Conservation (phyloP, 2,329 filamentous ascomycete genomes). For the Fusarium nematophilum region DNA sequence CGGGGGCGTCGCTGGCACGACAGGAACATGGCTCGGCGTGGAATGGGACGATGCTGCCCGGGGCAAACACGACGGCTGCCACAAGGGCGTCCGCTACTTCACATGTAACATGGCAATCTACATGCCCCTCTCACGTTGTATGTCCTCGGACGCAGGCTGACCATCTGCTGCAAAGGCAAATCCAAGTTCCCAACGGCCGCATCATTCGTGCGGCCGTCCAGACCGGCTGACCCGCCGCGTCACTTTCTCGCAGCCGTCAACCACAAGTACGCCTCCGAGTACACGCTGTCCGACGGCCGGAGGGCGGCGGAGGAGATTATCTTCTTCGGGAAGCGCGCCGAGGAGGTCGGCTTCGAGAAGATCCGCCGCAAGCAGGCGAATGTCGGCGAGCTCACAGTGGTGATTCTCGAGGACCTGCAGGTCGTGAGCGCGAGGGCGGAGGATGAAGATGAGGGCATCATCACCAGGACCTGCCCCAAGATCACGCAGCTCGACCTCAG, state of each 20-base stretch:
- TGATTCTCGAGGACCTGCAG: slow-evolving; percentile 82
- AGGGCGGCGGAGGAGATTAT: slow-evolving; percentile 62
- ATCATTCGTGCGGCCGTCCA: slow-evolving; percentile 86
- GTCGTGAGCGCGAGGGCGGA: slow-evolving; percentile 59
- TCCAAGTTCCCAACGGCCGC: slow-evolving; percentile 75
- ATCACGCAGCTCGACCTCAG: slow-evolving; percentile 87
- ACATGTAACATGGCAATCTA: slow-evolving; percentile 66
- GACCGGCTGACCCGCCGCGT: slow-evolving; percentile 73
- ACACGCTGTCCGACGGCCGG: slow-evolving; percentile 51
- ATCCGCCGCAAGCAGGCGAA: slow-evolving; percentile 82
- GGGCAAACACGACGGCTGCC: slow-evolving; percentile 90
- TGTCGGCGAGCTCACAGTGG: slow-evolving; percentile 80
- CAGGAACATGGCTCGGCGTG: slow-evolving; percentile 88
- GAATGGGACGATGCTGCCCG: slow-evolving; percentile 93
- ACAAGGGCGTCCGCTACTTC: slow-evolving; percentile 85
- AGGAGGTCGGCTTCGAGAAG: slow-evolving; percentile 97
- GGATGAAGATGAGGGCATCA: slow-evolving; percentile 48
- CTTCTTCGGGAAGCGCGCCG: slow-evolving; percentile 84
- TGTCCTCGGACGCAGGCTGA: slow-evolving; percentile 4
- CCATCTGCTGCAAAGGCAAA: slow-evolving; percentile 59
- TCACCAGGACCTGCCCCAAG: slow-evolving; percentile 68
- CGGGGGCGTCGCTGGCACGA: slow-evolving; percentile 80
- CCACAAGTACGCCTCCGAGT: slow-evolving; percentile 82
- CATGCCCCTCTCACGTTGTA: neutral
- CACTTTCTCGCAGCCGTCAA: slow-evolving; percentile 84